Conservation (phyloP, 2,329 filamentous ascomycete species). For the Atkinsonella hypoxylon region DNA sequence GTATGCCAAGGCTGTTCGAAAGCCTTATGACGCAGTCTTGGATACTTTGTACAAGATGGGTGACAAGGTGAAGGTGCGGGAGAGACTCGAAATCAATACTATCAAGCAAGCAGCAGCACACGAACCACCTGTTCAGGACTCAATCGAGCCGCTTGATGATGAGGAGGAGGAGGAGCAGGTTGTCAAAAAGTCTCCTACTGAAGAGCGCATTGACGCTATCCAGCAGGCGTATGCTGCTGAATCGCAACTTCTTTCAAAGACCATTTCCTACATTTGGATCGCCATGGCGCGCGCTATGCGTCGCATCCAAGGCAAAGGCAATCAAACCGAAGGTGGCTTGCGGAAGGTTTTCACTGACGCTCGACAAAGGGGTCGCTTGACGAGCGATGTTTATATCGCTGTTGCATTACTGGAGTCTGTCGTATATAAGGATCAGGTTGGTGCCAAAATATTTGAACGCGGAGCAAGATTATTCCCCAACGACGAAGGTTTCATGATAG, state of each 20-base stretch:
- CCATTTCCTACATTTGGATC: slow-evolving; percentile 90
- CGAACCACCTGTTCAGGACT: slow-evolving; percentile 23
- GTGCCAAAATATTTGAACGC: slow-evolving; percentile 90
- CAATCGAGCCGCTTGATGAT: slow-evolving; percentile 36
- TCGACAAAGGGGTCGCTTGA: slow-evolving; percentile 73
- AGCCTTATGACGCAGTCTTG: slow-evolving; percentile 72
- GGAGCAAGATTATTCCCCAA: slow-evolving; percentile 89
- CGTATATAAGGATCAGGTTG: slow-evolving; percentile 87
- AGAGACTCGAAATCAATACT: slow-evolving; percentile 44
- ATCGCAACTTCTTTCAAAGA: slow-evolving; percentile 64
- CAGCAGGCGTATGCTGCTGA: slow-evolving; percentile 60
- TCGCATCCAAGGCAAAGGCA: slow-evolving; percentile 77
- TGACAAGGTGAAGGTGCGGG: slow-evolving; percentile 55
- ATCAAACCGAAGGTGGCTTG: slow-evolving; percentile 57
- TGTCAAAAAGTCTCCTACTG: slow-evolving; percentile 42
- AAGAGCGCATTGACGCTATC: slow-evolving; percentile 50
- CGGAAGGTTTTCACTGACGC: slow-evolving; percentile 85
- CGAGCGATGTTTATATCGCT: slow-evolving; percentile 89
- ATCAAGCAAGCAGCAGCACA: slow-evolving; percentile 40
- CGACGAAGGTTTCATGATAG: slow-evolving; percentile 84
- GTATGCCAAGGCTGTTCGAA: slow-evolving; percentile 67
- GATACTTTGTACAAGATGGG: slow-evolving; percentile 81
- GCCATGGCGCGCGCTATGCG: slow-evolving; percentile 88
- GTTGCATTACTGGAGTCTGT: slow-evolving; percentile 89
- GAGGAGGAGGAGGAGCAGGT: slow-evolving; percentile 33